A percentile compares a stretch with the other conserved stretches of the same genome.
Evolutionary conservation across 441 rosid genomes (phyloP).

Genomic region (Flueggea neowawraea): DNA sequence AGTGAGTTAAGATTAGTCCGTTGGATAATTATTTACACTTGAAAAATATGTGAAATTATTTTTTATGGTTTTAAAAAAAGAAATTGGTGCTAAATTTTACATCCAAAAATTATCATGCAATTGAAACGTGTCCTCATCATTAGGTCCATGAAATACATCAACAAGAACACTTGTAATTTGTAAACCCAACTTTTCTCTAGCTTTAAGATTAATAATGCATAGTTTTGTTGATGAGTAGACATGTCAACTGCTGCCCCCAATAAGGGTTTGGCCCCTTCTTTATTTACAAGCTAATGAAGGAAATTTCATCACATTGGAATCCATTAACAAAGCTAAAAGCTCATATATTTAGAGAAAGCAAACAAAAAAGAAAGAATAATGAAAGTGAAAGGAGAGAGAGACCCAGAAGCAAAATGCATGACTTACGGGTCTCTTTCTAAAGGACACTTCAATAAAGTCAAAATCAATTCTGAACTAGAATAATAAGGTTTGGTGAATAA

Average conservation of each 20-base stretch:
- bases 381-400: neutral
- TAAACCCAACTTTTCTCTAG: neutral
- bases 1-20: no score
- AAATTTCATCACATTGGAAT: neutral
- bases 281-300: neutral
- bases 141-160: neutral
- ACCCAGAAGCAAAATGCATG: neutral
- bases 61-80: no score
- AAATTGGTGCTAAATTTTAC: no score
- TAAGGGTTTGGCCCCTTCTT: neutral
- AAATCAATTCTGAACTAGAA: conserved; percentile 3
- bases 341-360: neutral
- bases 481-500: conserved; percentile 13
- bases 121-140: neutral
- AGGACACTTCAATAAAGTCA: neutral
- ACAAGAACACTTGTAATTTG: no score
- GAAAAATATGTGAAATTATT: no score
- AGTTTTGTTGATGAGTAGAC: conserved; percentile 8
- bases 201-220: neutral
- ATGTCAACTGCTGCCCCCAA: conserved; percentile 8
- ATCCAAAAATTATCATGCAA: no score
- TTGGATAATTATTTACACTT: no score
- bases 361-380: conserved; percentile 9
- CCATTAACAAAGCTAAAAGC: conserved; percentile 1
- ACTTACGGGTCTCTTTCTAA: neutral